These are phyloP conservation scores for Phycomyces blakesleeanus DNA, from an alignment of 192 early-diverging fungal genomes.

Conservation along the genomic window DNA sequence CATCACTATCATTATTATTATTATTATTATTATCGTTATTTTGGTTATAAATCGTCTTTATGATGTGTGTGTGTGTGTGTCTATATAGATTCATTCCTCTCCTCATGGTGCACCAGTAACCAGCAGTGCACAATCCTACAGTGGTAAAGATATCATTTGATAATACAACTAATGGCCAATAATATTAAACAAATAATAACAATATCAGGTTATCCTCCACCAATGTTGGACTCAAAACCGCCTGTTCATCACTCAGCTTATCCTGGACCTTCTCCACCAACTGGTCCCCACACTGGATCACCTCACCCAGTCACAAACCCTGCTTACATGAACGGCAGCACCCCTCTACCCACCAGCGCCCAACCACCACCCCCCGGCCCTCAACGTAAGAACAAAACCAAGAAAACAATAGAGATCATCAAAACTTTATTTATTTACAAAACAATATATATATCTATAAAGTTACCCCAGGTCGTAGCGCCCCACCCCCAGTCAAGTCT, in stretches of 20 bases:
- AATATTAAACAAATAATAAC: neutral
- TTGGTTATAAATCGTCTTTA: neutral
- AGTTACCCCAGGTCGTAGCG: constrained; percentile 9
- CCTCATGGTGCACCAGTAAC: constrained; percentile 22
- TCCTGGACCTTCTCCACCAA: constrained; percentile 19
- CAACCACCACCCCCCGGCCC: constrained; percentile 6
- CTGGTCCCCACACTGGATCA: neutral
- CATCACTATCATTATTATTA: too few species aligned
- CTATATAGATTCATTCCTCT: constrained; percentile 5
- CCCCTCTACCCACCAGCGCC: neutral
- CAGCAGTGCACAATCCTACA: constrained; percentile 1
- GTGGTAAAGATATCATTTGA: constrained; percentile 2
- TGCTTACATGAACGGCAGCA: constrained; percentile 13
- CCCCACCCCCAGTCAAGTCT: neutral
- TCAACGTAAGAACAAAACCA: constrained; percentile 1
- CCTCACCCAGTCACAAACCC: constrained; percentile 7
- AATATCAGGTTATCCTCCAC: constrained; percentile 24
- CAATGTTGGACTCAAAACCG: constrained; percentile 46
- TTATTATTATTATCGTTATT: too few species aligned
- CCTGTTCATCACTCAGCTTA: constrained; percentile 16
- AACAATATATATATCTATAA: neutral
- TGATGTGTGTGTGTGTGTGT: neutral
- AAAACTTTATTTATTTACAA: neutral
- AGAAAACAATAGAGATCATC: too few species aligned
- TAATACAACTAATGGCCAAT: neutral